A percentile compares a stretch with the other conserved stretches of the same genome.
Evolutionary conservation across 176 grass and related monocot genomes (phyloP).

Genomic region (Oryza longistaminata): DNA sequence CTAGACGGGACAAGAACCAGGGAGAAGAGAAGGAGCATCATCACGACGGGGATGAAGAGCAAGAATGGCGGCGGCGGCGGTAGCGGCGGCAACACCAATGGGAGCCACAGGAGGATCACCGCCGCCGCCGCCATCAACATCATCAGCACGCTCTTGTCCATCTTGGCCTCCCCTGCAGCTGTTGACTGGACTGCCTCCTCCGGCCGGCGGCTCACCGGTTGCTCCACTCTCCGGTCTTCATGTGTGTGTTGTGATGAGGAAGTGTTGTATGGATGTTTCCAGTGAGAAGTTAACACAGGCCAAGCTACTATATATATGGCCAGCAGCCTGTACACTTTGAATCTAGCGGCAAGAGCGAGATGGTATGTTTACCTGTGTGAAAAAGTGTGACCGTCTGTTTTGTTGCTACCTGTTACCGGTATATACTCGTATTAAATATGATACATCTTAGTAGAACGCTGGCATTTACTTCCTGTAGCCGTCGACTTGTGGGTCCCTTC

Average conservation of each 20-base stretch:
- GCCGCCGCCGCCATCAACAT: conserved; percentile 24
- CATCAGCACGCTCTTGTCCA: conserved; percentile 32
- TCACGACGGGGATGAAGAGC: conserved; percentile 64
- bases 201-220: conserved; percentile 3
- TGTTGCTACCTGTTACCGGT: not conserved
- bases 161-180: not conserved
- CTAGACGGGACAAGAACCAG: conserved; percentile 43
- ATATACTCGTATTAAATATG: too few species aligned
- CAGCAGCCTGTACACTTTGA: not conserved
- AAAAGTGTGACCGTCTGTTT: not conserved
- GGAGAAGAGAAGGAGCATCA: conserved; percentile 66
- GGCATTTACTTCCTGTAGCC: too few species aligned
- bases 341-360: conserved; percentile 2
- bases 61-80: conserved; percentile 54
- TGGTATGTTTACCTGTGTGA: not conserved
- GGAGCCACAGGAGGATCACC: conserved; percentile 54
- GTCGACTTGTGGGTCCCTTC: too few species aligned
- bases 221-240: not conserved
- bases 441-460: too few species aligned
- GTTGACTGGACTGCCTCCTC: not conserved
- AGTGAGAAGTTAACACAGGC: not conserved
- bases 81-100: conserved; percentile 65
- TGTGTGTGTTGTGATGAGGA: conserved; percentile 27
- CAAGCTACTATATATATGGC: conserved; percentile 6
- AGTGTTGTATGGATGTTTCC: conserved; percentile 4